A percentile compares a stretch with the other conserved stretches of the same genome.
phyloP scores from a whole-genome alignment of 768 basidiomycete genomes.

The Trametes maxima region DNA sequence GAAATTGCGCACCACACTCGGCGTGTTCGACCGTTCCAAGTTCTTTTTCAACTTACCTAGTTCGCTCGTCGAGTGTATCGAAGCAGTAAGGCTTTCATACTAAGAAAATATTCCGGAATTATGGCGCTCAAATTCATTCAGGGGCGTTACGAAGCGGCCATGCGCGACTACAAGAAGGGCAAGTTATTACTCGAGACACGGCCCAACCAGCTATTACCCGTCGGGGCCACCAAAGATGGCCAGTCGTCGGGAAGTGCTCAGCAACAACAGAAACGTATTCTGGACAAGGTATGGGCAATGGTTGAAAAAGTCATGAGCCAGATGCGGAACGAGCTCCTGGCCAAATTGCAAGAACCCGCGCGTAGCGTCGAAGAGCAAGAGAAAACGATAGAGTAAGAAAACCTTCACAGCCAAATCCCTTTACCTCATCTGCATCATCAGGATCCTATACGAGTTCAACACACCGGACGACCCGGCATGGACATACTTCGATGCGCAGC shows the following conservation, averaged over 20 bases:
- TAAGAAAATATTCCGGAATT: background rate
- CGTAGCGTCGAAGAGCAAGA: constrained; percentile 92
- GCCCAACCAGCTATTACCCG: constrained; percentile 82
- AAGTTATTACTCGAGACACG: constrained; percentile 87
- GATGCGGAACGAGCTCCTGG: constrained; percentile 76
- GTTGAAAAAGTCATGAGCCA: constrained; percentile 95
- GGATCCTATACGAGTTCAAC: constrained; percentile 87
- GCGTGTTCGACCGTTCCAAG: constrained; percentile 94
- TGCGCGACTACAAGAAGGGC: constrained; percentile 97
- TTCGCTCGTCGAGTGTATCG: constrained; percentile 84
- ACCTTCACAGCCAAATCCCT: background rate
- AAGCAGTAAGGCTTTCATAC: constrained; percentile 67
- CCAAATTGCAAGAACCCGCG: constrained; percentile 78
- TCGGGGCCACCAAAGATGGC: constrained; percentile 62
- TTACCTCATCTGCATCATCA: constrained; percentile 38
- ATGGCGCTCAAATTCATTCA: constrained; percentile 32
- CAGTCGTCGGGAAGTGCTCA: constrained; percentile 50
- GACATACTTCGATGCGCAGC: constrained; percentile 95
- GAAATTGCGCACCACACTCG: constrained; percentile 87
- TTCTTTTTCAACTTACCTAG: constrained; percentile 99
- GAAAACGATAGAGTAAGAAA: constrained; percentile 88
- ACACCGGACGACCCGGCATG: constrained; percentile 89
- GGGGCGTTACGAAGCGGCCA: constrained; percentile 92
- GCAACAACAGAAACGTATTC: constrained; percentile 86
- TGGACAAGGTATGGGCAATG: constrained; percentile 94